phyloP scores from a whole-genome alignment of 2,329 filamentous ascomycete species.

The Plectosphaerella sp. region DNA sequence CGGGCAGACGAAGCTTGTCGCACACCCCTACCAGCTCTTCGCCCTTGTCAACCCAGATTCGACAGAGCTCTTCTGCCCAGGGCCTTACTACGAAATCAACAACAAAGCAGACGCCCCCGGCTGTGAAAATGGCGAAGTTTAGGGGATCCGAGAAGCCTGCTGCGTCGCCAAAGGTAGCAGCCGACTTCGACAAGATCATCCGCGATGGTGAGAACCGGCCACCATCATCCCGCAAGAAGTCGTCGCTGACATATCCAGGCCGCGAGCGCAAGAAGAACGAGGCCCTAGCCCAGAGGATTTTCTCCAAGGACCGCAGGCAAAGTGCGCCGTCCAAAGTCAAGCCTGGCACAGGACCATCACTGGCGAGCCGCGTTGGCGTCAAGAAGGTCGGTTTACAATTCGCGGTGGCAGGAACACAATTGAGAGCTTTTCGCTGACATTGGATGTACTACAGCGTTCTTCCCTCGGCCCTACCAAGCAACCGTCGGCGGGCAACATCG shows the following conservation, averaged over 20 bases:
- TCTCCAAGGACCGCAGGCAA: slow-evolving; percentile 55
- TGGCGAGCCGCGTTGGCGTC: slow-evolving; percentile 69
- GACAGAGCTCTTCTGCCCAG: no score
- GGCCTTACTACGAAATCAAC: no score
- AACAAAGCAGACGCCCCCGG: no score
- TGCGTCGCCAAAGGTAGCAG: slow-evolving; percentile 31
- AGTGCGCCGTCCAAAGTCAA: slow-evolving; percentile 50
- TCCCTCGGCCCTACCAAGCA: slow-evolving; percentile 25
- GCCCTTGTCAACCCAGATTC: no score
- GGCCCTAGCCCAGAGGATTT: slow-evolving; percentile 67
- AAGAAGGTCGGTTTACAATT: slow-evolving; percentile 54
- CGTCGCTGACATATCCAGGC: slow-evolving; percentile 21
- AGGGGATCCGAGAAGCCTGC: no score
- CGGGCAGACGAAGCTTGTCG: no score
- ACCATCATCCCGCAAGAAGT: neutral
- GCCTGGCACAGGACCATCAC: slow-evolving; percentile 44
- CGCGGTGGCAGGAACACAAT: neutral
- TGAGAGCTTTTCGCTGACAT: slow-evolving; percentile 10
- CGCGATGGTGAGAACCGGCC: slow-evolving; percentile 35
- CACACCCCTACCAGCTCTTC: no score
- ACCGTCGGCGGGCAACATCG: slow-evolving; percentile 48
- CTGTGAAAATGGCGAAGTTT: no score
- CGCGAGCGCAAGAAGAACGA: slow-evolving; percentile 70
- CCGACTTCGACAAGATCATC: slow-evolving; percentile 53
- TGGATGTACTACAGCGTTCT: slow-evolving; percentile 19